Evolutionary conservation across 1,284 basidiomycete species (phyloP), one percentile per base, ranked within the genome.

Genomic region (Microbotryomycetes sp.): DNA sequence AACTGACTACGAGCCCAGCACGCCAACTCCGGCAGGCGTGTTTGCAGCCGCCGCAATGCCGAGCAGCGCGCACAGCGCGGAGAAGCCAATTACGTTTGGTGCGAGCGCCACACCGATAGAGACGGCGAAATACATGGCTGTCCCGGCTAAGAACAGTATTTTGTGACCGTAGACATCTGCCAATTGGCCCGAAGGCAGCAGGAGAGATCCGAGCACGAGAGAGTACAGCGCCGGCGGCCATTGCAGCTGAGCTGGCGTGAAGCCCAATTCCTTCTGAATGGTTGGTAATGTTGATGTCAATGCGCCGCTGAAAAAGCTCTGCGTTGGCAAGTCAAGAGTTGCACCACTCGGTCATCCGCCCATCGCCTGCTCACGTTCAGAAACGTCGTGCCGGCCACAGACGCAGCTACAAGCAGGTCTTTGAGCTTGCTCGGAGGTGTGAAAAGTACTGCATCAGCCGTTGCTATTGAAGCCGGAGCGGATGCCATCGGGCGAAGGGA

Each of bases 1-100:
- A n/a, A 29, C 29, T 29, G 26, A 53, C 11, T 48, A 26, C 24
- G 54, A 29, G 18, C 54, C 54, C 28, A 56, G n/a, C 7, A 56
- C 28, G 1, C 83, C 69, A 66, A 87, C 85, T 24, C 82, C 80
- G 18, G 87, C 81, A 4, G 87, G 87, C 16, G 87, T 81, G 4
- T 81, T 80, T 0, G 85, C 85, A 0, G 87, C 85, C 0, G 79
- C 78, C 1, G 87, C 87, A 47, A 87, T 74, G 2, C 87, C 87
- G 70, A 88, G 85, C 18, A 88, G 73, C 1, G 78, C 87, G 54
- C 86, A 79, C 15, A 89, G 76, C n/a, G 88, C 72, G 67, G 83
- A 81, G 23, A 89, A 74, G 0, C 81, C 79, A 27, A 82, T 74
- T 6, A 59, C 62, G 54, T 67, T 62, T 27, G 68, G 62, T 5